Conservation (phyloP, 148 eudicot genomes). For the Selenicereus undatus region DNA sequence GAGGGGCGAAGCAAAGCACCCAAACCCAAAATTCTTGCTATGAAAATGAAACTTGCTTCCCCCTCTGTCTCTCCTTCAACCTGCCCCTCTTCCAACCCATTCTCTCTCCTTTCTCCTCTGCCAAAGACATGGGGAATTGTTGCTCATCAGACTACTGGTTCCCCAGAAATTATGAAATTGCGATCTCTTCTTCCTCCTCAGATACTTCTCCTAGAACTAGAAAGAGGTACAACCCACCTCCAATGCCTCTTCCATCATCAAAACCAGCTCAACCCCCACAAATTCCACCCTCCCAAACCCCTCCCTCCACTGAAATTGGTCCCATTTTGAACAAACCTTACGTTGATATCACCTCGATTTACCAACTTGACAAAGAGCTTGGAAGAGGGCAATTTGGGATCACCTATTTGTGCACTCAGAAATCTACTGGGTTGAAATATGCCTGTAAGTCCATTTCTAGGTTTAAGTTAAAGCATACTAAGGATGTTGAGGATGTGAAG, state of each 20-base stretch:
- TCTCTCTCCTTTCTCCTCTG: neutral
- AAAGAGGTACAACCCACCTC: conserved; percentile 21
- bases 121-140: conserved; percentile 29
- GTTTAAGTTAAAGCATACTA: conserved; percentile 43
- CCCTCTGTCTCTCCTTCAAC: neutral
- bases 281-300: neutral
- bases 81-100: neutral
- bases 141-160: conserved; percentile 19
- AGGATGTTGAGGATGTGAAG: conserved; percentile 60
- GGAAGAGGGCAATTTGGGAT: conserved; percentile 90
- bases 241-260: conserved; percentile 15
- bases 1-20: conserved; percentile 33
- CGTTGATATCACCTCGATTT: conserved; percentile 44
- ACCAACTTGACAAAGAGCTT: conserved; percentile 54
- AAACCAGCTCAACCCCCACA: neutral
- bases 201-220: conserved; percentile 17
- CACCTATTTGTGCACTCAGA: conserved; percentile 64
- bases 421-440: conserved; percentile 42
- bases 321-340: conserved; percentile 50
- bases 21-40: conserved; percentile 12
- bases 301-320: neutral
- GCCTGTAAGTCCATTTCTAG: conserved; percentile 81
- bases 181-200: conserved; percentile 36
- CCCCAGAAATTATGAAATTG: conserved; percentile 34
- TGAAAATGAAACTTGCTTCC: conserved; percentile 13